These are phyloP conservation scores for Firmiana major DNA, from an alignment of 345 rosid species.

Conservation along the genomic window DNA sequence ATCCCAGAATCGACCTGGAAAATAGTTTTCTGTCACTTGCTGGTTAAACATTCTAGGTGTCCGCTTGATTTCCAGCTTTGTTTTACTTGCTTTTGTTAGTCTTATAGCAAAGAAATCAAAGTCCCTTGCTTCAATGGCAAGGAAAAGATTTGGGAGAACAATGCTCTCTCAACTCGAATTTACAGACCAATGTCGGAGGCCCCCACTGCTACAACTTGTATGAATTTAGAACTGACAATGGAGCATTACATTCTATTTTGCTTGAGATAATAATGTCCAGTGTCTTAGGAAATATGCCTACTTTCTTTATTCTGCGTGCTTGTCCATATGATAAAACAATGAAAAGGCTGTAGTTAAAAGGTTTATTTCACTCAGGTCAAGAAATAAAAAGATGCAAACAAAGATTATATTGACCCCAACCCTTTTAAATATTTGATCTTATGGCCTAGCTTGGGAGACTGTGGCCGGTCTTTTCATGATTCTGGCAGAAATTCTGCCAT, in stretches of 20 bases:
- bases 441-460: constrained; percentile 1
- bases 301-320: neutral
- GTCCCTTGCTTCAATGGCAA: constrained; percentile 9
- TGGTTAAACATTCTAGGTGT: neutral
- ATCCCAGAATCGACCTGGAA: neutral
- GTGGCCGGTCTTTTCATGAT: neutral
- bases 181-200: neutral
- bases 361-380: neutral
- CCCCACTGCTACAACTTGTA: constrained; percentile 10
- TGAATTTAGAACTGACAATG: neutral
- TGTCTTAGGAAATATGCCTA: neutral
- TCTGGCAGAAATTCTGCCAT: neutral
- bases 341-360: neutral
- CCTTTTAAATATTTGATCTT: neutral
- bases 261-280: constrained; percentile 11
- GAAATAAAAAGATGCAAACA: neutral
- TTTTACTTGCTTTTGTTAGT: neutral
- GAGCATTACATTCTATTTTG: neutral
- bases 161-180: constrained; percentile 21
- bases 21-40: neutral
- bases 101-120: neutral
- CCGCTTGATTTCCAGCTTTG: neutral
- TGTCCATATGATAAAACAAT: neutral
- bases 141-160: constrained; percentile 18
- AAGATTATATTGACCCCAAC: neutral